phyloP scores from a whole-genome alignment of 768 basidiomycete species.

The Piloderma croceum region DNA sequence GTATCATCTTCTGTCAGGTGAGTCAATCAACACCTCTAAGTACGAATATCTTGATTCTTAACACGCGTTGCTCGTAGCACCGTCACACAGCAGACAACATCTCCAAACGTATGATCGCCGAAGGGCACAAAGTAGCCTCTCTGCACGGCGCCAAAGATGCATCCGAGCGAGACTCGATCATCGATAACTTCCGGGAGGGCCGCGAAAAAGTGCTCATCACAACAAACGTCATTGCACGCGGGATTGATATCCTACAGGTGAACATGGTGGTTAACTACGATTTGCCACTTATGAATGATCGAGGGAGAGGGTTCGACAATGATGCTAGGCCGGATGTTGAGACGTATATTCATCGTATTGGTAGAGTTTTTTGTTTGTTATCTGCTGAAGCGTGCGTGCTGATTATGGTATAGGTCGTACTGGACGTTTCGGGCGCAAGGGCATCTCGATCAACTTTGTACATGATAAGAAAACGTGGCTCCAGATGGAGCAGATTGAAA shows the following conservation, averaged over 20 bases:
- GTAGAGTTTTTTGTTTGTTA: slow-evolving; percentile 38
- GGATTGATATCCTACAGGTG: slow-evolving; percentile 97
- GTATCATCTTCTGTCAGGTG: slow-evolving; percentile 97
- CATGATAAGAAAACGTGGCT: slow-evolving; percentile 83
- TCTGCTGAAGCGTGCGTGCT: not conserved
- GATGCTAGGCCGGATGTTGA: slow-evolving; percentile 82
- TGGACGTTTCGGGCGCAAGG: slow-evolving; percentile 95
- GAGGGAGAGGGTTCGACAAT: slow-evolving; percentile 35
- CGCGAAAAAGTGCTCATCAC: slow-evolving; percentile 97
- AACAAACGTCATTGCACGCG: slow-evolving; percentile 96
- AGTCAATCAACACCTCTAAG: slow-evolving; percentile 17
- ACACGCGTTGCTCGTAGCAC: slow-evolving; percentile 40
- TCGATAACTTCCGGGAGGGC: slow-evolving; percentile 94
- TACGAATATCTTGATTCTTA: slow-evolving; percentile 3
- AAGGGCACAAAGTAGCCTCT: slow-evolving; percentile 95
- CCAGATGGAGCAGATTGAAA: slow-evolving; percentile 88
- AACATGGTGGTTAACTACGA: slow-evolving; percentile 99
- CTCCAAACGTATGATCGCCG: slow-evolving; percentile 80
- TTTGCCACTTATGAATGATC: slow-evolving; percentile 79
- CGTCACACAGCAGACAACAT: slow-evolving; percentile 92
- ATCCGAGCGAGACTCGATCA: slow-evolving; percentile 81
- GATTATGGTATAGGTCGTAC: slow-evolving; percentile 69
- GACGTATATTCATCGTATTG: slow-evolving; percentile 97
- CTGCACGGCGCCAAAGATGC: slow-evolving; percentile 94
- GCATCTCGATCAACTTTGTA: slow-evolving; percentile 96